phyloP scores from a whole-genome alignment of 78 protist species.

The Guillardia theta region DNA sequence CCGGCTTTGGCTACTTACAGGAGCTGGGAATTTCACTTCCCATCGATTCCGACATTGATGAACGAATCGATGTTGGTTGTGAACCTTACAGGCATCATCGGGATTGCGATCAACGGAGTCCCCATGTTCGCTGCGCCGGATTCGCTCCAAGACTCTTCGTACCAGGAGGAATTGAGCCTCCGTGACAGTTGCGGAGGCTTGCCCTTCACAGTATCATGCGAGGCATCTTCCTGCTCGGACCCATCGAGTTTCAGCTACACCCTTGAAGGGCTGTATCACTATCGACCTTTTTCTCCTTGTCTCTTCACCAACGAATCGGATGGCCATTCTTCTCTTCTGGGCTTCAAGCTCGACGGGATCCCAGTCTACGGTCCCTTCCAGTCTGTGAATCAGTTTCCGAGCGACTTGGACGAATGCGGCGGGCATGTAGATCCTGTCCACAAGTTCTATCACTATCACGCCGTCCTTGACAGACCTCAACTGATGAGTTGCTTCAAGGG shows the following conservation, averaged over 20 bases:
- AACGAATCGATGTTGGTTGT: too few relatives aligned
- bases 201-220: background rate
- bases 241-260: too few relatives aligned
- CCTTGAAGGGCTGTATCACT: background rate
- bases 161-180: background rate
- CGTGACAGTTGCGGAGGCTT: background rate
- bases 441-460: background rate
- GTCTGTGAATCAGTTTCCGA: background rate
- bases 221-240: too few relatives aligned
- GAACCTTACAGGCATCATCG: background rate
- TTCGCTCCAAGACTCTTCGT: background rate
- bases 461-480: background rate
- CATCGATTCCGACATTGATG: too few relatives aligned
- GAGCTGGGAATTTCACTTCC: too few relatives aligned
- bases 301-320: background rate
- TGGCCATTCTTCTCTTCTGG: background rate
- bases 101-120: background rate
- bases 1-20: too few relatives aligned
- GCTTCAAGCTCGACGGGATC: background rate
- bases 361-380: background rate
- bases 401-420: background rate
- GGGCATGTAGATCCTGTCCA: background rate
- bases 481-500: too few relatives aligned
- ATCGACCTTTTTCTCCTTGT: background rate
- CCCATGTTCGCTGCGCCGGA: background rate